These are phyloP conservation scores for Coemansia sp. DNA, from an alignment of 192 early-diverging fungal species.

Conservation along the genomic window DNA sequence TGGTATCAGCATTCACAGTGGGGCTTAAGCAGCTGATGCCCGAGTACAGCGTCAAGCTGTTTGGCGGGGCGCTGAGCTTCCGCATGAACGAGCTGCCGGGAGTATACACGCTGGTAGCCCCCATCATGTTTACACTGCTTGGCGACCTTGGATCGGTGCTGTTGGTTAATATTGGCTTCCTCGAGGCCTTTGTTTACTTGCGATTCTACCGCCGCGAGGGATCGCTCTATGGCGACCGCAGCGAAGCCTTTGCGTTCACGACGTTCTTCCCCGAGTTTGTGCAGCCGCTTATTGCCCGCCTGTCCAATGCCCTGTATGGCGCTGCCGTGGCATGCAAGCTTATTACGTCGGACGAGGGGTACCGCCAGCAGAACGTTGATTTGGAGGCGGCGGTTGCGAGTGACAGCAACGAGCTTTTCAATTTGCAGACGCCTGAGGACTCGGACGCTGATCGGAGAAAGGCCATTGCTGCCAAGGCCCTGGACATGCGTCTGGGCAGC, in stretches of 20 bases:
- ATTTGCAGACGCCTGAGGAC: conserved; percentile 7
- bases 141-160: conserved; percentile 57
- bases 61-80: conserved; percentile 67
- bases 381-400: conserved; percentile 16
- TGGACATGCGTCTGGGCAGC: conserved; percentile 40
- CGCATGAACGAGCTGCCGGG: conserved; percentile 59
- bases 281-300: conserved; percentile 33
- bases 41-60: conserved; percentile 77
- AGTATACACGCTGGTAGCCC: conserved; percentile 48
- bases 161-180: conserved; percentile 74
- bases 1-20: conserved; percentile 78
- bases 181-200: conserved; percentile 81
- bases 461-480: conserved; percentile 47
- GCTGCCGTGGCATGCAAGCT: conserved; percentile 31
- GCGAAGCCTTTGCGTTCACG: conserved; percentile 87
- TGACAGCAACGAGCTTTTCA: conserved; percentile 1
- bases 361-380: conserved; percentile 34
- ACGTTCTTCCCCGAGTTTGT: conserved; percentile 87
- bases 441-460: conserved; percentile 45
- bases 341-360: conserved; percentile 49
- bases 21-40: conserved; percentile 91
- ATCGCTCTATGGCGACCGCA: conserved; percentile 81
- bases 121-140: conserved; percentile 39
- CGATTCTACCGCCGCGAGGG: conserved; percentile 85
- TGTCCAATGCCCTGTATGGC: conserved; percentile 26